These are phyloP conservation scores for Neurospora sp. DNA, from an alignment of 495 filamentous ascomycete genomes.

Conservation along the genomic window DNA sequence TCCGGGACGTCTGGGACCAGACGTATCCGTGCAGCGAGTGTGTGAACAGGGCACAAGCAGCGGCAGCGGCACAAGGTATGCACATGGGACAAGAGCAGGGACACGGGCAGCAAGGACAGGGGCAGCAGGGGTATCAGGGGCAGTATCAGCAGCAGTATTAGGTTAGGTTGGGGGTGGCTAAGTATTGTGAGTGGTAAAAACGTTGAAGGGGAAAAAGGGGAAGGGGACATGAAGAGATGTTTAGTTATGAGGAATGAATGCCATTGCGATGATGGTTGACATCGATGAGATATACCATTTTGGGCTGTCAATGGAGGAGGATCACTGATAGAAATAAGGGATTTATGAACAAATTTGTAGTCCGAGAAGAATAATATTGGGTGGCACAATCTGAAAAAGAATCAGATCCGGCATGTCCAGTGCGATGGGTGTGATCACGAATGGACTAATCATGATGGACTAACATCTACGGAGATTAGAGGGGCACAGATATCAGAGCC, in stretches of 20 bases:
- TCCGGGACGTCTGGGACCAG: constrained; percentile 45
- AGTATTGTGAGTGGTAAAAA: neutral
- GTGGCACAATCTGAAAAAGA: neutral
- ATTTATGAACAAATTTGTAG: neutral
- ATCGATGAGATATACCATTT: too few species aligned
- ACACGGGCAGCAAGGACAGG: neutral
- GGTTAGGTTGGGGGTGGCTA: neutral
- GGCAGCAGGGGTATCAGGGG: neutral
- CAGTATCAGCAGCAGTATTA: neutral
- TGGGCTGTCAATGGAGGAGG: neutral
- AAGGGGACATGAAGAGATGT: neutral
- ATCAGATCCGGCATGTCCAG: neutral
- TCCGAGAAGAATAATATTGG: neutral
- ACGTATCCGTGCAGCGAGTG: constrained; percentile 34
- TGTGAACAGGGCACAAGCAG: constrained; percentile 1
- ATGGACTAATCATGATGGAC: neutral
- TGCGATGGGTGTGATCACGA: neutral
- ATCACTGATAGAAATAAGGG: neutral
- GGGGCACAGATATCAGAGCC: neutral
- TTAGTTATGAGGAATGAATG: neutral
- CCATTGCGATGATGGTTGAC: neutral
- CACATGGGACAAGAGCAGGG: neutral
- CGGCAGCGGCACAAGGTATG: neutral
- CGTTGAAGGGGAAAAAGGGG: neutral
- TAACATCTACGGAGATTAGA: neutral